Conservation (phyloP, 164 flowering plant species). For the Litsea cubeba region DNA sequence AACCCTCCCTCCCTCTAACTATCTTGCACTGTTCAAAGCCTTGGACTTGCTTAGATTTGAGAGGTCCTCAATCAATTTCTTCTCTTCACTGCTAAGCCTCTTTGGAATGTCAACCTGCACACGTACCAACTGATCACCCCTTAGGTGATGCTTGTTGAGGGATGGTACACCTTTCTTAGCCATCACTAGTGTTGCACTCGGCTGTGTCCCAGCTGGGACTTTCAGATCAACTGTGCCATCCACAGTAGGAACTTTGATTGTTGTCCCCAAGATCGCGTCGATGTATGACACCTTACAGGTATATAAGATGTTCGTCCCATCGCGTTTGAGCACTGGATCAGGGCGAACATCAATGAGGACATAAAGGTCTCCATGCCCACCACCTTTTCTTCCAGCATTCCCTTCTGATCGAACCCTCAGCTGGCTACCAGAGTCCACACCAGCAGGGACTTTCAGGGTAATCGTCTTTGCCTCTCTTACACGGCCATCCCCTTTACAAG, state of each 20-base stretch:
- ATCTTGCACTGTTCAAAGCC: slow-evolving; percentile 46
- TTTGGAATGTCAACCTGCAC: slow-evolving; percentile 94
- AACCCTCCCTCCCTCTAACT: slow-evolving; percentile 1
- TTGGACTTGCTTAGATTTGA: slow-evolving; percentile 63
- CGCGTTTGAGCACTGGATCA: slow-evolving; percentile 86
- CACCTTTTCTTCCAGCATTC: slow-evolving; percentile 81
- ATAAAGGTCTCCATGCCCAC: slow-evolving; percentile 83
- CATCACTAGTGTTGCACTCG: slow-evolving; percentile 82
- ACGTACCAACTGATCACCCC: slow-evolving; percentile 90
- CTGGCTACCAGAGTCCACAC: slow-evolving; percentile 87
- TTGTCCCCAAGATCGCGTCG: slow-evolving; percentile 90
- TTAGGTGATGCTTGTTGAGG: slow-evolving; percentile 59
- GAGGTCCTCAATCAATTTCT: slow-evolving; percentile 81
- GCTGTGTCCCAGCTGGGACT: slow-evolving; percentile 92
- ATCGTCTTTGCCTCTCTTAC: slow-evolving; percentile 76
- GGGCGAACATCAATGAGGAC: slow-evolving; percentile 70
- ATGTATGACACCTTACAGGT: slow-evolving; percentile 82
- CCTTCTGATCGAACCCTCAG: slow-evolving; percentile 86
- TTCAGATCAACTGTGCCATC: slow-evolving; percentile 90
- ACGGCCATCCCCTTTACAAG: slow-evolving; percentile 86
- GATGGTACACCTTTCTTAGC: slow-evolving; percentile 89
- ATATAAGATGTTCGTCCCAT: slow-evolving; percentile 82
- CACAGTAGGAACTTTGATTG: slow-evolving; percentile 85
- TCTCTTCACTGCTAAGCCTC: slow-evolving; percentile 71
- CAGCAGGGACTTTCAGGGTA: slow-evolving; percentile 88